Evolutionary conservation across 2,329 filamentous ascomycete genomes (phyloP).

Genomic region (Aspergillus vadensis): DNA sequence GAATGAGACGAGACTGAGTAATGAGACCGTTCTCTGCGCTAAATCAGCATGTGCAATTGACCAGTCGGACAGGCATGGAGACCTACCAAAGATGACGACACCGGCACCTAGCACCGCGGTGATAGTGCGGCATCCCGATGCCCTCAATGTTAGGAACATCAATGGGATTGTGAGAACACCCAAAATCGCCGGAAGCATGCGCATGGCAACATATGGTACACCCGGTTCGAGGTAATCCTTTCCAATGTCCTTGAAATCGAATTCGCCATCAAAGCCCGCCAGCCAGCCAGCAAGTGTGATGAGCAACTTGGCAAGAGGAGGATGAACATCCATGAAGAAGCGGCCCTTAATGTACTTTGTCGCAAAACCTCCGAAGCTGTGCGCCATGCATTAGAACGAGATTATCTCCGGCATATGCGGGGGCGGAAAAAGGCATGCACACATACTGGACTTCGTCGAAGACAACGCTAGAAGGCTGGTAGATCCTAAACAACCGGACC

Average conservation of each 20-base stretch:
- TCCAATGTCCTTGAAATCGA: conserved; percentile 99
- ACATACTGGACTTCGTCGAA: conserved; percentile 99
- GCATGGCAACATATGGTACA: conserved; percentile 97
- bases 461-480: conserved; percentile 92
- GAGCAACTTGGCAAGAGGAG: conserved; percentile 92
- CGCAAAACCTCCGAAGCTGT: conserved; percentile 94
- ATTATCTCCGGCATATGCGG: neutral
- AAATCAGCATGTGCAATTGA: conserved; percentile 15
- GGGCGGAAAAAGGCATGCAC: neutral
- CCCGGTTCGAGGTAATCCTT: conserved; percentile 95
- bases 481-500: conserved; percentile 92
- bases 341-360: conserved; percentile 98
- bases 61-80: neutral
- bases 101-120: conserved; percentile 81
- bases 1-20: conserved; percentile 91
- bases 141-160: conserved; percentile 94
- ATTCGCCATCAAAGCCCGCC: conserved; percentile 90
- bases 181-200: conserved; percentile 84
- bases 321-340: conserved; percentile 99
- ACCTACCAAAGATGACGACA: conserved; percentile 83
- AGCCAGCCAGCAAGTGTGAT: conserved; percentile 94
- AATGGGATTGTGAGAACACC: conserved; percentile 85
- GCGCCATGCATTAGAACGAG: conserved; percentile 14
- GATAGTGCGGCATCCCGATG: conserved; percentile 81
- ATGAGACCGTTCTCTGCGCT: conserved; percentile 84